Conservation (phyloP, 768 basidiomycete species). For the Suillus subaureus region DNA sequence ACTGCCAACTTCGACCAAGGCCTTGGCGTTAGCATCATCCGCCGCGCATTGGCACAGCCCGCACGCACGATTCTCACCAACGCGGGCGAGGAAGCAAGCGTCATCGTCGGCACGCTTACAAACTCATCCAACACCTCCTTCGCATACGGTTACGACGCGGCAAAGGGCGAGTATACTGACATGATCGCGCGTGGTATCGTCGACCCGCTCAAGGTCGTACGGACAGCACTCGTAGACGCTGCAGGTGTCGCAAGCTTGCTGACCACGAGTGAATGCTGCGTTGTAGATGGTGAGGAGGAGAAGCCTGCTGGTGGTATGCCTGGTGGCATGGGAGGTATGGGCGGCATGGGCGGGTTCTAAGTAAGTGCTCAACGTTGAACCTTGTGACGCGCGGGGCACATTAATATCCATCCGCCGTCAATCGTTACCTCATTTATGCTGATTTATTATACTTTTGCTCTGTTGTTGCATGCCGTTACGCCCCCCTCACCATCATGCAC, state of each 20-base stretch:
- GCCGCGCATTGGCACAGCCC: constrained; percentile 81
- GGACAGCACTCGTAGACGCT: constrained; percentile 91
- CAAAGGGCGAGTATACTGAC: constrained; percentile 90
- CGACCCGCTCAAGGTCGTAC: constrained; percentile 94
- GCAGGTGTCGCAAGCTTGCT: constrained; percentile 90
- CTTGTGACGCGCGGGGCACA: background rate
- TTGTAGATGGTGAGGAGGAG: constrained; percentile 90
- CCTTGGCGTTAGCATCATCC: constrained; percentile 92
- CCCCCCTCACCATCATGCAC: constrained; percentile 13
- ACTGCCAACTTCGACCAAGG: constrained; percentile 97
- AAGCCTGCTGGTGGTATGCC: constrained; percentile 49
- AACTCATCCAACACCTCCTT: constrained; percentile 73
- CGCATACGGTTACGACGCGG: constrained; percentile 87
- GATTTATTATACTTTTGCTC: constrained; percentile 14
- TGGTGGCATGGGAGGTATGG: constrained; percentile 53
- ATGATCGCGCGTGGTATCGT: constrained; percentile 95
- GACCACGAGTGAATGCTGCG: constrained; percentile 90
- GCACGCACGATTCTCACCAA: constrained; percentile 89
- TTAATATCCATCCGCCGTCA: background rate
- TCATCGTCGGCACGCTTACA: constrained; percentile 88
- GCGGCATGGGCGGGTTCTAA: constrained; percentile 57
- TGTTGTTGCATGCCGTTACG: constrained; percentile 16
- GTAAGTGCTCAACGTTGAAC: constrained; percentile 21
- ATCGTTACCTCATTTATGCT: constrained; percentile 4
- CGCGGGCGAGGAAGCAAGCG: constrained; percentile 91